Base-by-base conservation (phyloP, 441 rosid genomes). In the Pelargonium australe region DNA sequence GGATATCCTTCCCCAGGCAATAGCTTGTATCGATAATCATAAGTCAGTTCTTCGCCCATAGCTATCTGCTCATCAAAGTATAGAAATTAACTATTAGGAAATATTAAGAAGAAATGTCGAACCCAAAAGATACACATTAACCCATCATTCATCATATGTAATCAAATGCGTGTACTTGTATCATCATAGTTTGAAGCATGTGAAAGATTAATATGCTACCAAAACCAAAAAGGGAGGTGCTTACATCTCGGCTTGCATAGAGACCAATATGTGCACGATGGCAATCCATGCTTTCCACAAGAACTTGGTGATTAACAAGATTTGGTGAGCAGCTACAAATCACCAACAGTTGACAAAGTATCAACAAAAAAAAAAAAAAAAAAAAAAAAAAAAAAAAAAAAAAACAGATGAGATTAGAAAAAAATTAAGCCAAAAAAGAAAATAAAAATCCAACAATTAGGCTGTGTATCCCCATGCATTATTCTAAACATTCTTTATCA, bases 181-280 rank as follows among this genome's bases (percentile, higher is more conserved):
- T 7, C 17, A 34, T 53, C 71, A 7, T 31, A 41, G 51, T 53
- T 2, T 5, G 20, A 53, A 16, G 0, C 65, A 69, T 47, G 53
- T 13, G 51, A 47, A 8, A 63, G 13, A 64, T 49, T 34, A 40
- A 64, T 47, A 47, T 14, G 66, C 60, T 68, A 69, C 9, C 43
- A 49, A 44, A 34, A 65, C 41, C 14, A 45, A 20, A 61, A 2
- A 55, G 41, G 66, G 64, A 71, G 66, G 68, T 12, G 37, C 91
- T 89, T 89, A 95, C 99, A 77, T 92, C 99, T 68, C 72, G 80
- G 80, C 80, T 86, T 51, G 99, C 97, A 64, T 86, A 95, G n/a
- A 95, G 85, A 77, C 99, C 99, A 20, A 95, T 87, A 72, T 85
- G 97, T 76, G 90, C 79, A 20, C 81, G 86, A 63, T 80, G 79